A percentile compares a stretch with the other conserved stretches of the same genome.
Evolutionary conservation across 257 asterid genomes (phyloP).

Genomic region (Lavandula angustifolia): DNA sequence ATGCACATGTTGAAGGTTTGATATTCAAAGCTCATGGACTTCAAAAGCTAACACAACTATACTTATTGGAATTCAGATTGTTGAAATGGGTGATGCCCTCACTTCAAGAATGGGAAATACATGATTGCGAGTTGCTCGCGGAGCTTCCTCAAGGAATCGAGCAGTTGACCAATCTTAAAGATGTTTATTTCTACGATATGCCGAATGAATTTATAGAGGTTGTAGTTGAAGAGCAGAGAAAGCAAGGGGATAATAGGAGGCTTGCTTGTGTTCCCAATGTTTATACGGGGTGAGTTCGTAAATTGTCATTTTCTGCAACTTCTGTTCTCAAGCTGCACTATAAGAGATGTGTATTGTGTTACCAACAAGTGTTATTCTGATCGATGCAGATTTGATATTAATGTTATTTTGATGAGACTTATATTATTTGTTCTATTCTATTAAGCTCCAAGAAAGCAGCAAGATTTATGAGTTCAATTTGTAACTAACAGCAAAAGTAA

Average conservation of each 20-base stretch:
- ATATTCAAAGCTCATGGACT: conserved; percentile 4
- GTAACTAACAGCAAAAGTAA: no score
- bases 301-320: no score
- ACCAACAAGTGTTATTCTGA: no score
- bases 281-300: no score
- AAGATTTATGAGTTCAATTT: no score
- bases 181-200: background rate
- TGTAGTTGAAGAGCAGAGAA: background rate
- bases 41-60: background rate
- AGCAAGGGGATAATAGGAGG: conserved; percentile 6
- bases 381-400: no score
- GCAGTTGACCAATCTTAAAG: conserved; percentile 6
- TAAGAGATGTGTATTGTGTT: no score
- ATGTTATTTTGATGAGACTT: no score
- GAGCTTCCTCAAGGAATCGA: conserved; percentile 23
- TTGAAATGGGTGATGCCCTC: conserved; percentile 26
- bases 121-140: background rate
- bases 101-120: background rate
- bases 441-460: no score
- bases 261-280: conserved; percentile 10
- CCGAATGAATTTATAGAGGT: background rate
- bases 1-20: conserved; percentile 13
- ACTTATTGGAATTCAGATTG: background rate
- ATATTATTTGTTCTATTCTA: no score
- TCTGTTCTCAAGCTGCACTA: no score